Evolutionary conservation across 139 green algal genomes (phyloP).

Genomic region (Edaphochlamys debaryana): DNA sequence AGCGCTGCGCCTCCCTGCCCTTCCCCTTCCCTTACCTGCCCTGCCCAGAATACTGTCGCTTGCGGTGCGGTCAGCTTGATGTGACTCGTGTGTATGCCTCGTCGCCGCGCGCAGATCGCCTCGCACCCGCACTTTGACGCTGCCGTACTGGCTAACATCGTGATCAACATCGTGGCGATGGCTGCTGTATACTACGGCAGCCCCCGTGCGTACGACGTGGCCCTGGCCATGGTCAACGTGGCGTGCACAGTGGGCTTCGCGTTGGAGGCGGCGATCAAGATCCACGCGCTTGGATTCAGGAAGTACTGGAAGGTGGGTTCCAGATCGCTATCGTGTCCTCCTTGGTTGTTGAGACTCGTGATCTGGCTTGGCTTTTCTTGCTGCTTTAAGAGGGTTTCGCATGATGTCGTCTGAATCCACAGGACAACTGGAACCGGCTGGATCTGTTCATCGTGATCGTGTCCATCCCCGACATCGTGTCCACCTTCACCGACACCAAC

Average conservation of each 20-base stretch:
- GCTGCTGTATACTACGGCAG: slow-evolving; percentile 42
- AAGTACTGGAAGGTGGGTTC: slow-evolving; percentile 59
- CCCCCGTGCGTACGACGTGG: slow-evolving; percentile 1
- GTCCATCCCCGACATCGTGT: slow-evolving; percentile 43
- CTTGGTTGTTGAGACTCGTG: no score
- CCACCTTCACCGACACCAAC: background rate
- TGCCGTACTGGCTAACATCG: background rate
- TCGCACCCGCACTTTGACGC: background rate
- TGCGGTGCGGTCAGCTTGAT: no score
- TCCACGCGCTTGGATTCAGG: slow-evolving; percentile 44
- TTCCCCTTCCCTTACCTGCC: no score
- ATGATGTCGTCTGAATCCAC: no score
- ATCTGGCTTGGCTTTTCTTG: no score
- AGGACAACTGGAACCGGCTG: slow-evolving; percentile 54
- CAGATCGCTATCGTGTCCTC: no score
- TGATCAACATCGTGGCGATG: background rate
- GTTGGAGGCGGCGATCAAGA: slow-evolving; percentile 56
- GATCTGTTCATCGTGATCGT: slow-evolving; percentile 60
- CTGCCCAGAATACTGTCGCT: no score
- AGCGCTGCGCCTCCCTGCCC: background rate
- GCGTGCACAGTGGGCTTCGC: slow-evolving; percentile 60
- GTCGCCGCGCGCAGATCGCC: no score
- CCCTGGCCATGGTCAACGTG: slow-evolving; percentile 47
- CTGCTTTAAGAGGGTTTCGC: no score
- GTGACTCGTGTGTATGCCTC: no score